Base-by-base conservation (phyloP, 371 early-diverging fungal species). In the Syncephalastrum monosporum region DNA sequence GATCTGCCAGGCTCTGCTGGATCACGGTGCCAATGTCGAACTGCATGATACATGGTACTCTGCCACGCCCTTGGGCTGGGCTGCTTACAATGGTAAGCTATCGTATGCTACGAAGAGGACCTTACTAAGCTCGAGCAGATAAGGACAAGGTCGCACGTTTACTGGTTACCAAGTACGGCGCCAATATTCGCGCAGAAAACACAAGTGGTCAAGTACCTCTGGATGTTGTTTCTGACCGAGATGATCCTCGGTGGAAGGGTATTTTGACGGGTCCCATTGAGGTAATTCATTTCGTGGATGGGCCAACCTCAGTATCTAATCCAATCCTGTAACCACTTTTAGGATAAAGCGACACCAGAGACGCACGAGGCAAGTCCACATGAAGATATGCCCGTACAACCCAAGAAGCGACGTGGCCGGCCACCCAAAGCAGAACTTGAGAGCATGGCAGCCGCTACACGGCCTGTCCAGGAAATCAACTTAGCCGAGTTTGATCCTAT, bases 31-130 rank as follows among this genome's bases (percentile, higher is more conserved):
- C 3, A 65, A 93, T 44, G 70, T 93, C 16, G 94, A 96, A 50
- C 58, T 90, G 4, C 71, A 85, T 13, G 97, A 97, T 68, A 91
- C 92, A 13, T 89, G 93, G 90, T 88, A 93, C 64, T 75, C 75
- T 3, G 92, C 89, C 25, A 84, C 91, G 16, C 91, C 97, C 4
- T 73, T 97, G 12, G 89, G 89, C 0, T 97, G 97, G 97, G 95
- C 97, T 3, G 93, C 94, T 0, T 95, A 85, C 68, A 92, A 86
- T 42, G 90, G 86, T 64, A 49, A 50, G 24, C 7, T 27, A 53
- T 5, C 19, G 24, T 29, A 19, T 3, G 38, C 2, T 33, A 12
- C 8, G 38, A 1, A 19, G 21, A 25, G 3, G 42, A 21, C 29
- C 1, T 45, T 2, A 3, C 42, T 16, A 10, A 19, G 10, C 24